Evolutionary conservation across 1,284 basidiomycete species (phyloP), one percentile per base, ranked within the genome.

Genomic region (Mycosarcoma mackinlayi): DNA sequence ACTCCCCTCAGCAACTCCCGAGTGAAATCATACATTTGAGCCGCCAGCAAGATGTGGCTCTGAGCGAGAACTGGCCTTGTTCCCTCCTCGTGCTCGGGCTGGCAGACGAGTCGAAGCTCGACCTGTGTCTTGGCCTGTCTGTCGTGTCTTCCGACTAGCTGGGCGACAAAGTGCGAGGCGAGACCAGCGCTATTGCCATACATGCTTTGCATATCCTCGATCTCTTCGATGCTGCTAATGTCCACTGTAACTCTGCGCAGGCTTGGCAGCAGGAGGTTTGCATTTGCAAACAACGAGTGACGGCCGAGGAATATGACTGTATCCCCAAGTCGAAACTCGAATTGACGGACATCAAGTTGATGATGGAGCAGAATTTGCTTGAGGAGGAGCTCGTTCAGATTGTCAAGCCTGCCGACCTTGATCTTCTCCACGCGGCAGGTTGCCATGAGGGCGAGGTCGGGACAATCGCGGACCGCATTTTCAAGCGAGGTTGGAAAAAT

Each of bases 361-460:
- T 40, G 56, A 9, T 31, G 16, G 10, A 40, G 37, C 31, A 64
- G 19, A 30, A 64, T 48, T 21, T 49, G 45, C 42, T 42, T 50
- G 23, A 65, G 27, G 2, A 65, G 51, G 3, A 59, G 6, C 28
- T 59, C 62, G 35, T 51, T 65, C 30, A 65, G 25, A 4, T 24
- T 37, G 42, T 65, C 62, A 4, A 65, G 42, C n/a, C 16, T 38
- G 3, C 46, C 46, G 9, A 65, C 24, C 9, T 39, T 59, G 38
- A 65, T 51, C 21, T 23, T 30, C 0, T 23, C 4, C 1, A 59
- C 35, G 3, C 21, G 11, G 21, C 45, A 45, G 0, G 6, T 8
- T 9, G 35, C 24, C 1, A 65, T n/a, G 0, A 24, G 2, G 7
- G 21, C 41, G 7, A 65, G 27, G 3, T 65, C 51, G 3, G 56